Evolutionary conservation across 345 rosid species (phyloP), one percentile per base, ranked within the genome.

Genomic region (Syzygium jambos): DNA sequence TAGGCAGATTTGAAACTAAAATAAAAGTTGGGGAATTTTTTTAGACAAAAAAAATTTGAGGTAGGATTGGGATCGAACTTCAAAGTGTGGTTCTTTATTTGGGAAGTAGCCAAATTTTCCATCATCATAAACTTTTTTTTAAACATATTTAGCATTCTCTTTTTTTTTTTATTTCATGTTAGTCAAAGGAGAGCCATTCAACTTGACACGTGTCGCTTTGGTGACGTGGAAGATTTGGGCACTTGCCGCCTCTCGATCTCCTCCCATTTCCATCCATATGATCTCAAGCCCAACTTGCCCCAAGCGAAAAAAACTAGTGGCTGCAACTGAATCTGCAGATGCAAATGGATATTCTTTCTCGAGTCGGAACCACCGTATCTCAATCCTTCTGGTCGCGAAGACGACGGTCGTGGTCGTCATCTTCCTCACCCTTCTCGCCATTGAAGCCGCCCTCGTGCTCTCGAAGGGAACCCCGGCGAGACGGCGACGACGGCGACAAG

Each of bases 401-500:
- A 43, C 82, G 46, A 17, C 19, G 22, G 56, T 43, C 46, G 30
- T 57, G 15, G 29, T 68, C 46, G 78, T 68, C 82, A 5, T 38
- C 82, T 19, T 11, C 49, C 49, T 73, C 82, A 73, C 38, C 82
- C 49, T 73, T 38, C 14, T 73, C 82, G 82, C 89, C 87, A 34
- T 82, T 85, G 65, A 91, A 53, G 86, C 90, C 92, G 86, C 90
- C 92, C 89, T 87, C 89, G 86, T 94, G 96, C 84, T 93, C 96
- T 54, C 88, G 88, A 53, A 85, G 85, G 63, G 89, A 89, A 29
- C 78, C 95, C 23, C 87, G 61, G 27, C 86, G 85, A 88, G 91
- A 78, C 86, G 95, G 89, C 91, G 90, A 6, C 86, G 59, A 73
- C 43, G 88, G 86, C 87, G 90, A 87, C 43, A 92, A 91, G 90